Evolutionary conservation across 768 basidiomycete species (phyloP), one percentile per base, ranked within the genome.

Genomic region (Cystobasidium ongulense): DNA sequence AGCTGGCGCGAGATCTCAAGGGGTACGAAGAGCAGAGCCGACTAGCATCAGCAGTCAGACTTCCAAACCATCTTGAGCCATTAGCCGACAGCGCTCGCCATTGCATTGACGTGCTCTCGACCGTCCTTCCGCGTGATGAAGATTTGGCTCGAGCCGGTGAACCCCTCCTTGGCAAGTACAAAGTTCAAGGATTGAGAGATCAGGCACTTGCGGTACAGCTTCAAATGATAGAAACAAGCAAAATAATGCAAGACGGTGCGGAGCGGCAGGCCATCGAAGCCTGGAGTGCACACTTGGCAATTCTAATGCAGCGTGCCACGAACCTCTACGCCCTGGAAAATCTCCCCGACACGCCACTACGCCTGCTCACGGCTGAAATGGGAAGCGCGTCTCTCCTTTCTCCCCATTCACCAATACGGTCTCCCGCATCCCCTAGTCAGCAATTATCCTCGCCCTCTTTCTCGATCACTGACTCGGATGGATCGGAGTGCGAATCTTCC

Each of bases 211-310:
- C 86, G 0, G 76, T 87, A 3, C 75, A 86, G 1, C 82, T 83
- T 61, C 84, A 84, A 53, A 84, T 89, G 0, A 85, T 83, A 35
- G 83, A 85, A 35, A 81, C 88, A 63, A 77, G 82, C 1, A 39
- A 35, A 25, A n/a, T 31, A 23, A 25, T 35, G 7, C 11, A n/a
- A 27, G 11, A 17, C 1, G 54, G 59, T 13, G 15, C 57, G 8
- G 57, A 59, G 29, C 4, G 33, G 25, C 25, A 35, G 15, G 57
- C 57, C 25, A 4, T 59, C 7, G 25, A 27, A 29, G 57, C 25
- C 33, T 59, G 25, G 57, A 27, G 23, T 31, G 57, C 29, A 27
- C 57, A 59, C 33, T 15, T 59, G 2, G 57, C 57, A 4, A 35
- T 59, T 15, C 27, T 59, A 15, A 17, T 59, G 13, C 29, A 59